These are phyloP conservation scores for Periconia sp. DNA, from an alignment of 2,329 filamentous ascomycete genomes.

Conservation along the genomic window DNA sequence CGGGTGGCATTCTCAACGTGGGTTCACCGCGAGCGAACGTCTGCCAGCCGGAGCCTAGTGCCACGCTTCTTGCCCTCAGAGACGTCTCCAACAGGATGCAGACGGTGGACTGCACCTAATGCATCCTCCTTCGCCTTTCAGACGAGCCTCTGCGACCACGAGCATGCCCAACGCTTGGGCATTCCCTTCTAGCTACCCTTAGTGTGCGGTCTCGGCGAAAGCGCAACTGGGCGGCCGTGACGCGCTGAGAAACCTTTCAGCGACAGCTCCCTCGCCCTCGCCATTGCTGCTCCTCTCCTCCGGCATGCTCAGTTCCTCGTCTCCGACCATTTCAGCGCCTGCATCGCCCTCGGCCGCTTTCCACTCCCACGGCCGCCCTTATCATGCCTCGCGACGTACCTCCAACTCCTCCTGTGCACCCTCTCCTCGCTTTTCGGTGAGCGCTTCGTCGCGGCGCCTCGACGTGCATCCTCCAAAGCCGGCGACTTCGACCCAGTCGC, in stretches of 20 bases:
- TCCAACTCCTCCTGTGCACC: conserved; percentile 34
- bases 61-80: no score
- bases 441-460: conserved; percentile 32
- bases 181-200: conserved; percentile 4
- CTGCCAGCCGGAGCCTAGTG: not conserved
- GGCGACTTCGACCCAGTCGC: conserved; percentile 29
- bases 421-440: conserved; percentile 44
- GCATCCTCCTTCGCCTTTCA: not conserved
- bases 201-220: no score
- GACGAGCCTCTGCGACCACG: not conserved
- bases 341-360: conserved; percentile 43
- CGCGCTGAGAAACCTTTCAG: not conserved
- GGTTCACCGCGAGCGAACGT: not conserved
- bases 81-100: no score
- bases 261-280: not conserved
- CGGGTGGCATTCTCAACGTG: not conserved
- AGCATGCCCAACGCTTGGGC: conserved; percentile 1
- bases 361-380: conserved; percentile 35
- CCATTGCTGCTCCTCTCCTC: not conserved
- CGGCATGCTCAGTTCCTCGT: conserved; percentile 42
- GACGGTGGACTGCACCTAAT: no score
- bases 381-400: conserved; percentile 42
- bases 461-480: conserved; percentile 32
- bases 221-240: conserved; percentile 2
- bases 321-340: conserved; percentile 45